Percentiles rank a stretch among this genome's conserved stretches.
These are phyloP conservation scores for Kurtzmaniella cleridarum DNA, from an alignment of 805 yeast species.

Conservation along the genomic window DNA sequence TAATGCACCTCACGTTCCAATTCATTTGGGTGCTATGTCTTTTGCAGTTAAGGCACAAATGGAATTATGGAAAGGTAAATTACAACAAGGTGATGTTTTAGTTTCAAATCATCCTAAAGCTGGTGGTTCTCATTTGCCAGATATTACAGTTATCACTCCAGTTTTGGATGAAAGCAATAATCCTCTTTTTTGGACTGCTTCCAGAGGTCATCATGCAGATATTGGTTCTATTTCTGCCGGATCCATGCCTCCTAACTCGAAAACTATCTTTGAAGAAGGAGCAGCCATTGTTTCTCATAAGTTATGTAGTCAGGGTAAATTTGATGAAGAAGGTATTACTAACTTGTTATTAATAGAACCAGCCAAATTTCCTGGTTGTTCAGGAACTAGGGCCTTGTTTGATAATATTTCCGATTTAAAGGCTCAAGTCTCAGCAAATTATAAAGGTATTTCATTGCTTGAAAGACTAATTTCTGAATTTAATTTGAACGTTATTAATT, in stretches of 20 bases:
- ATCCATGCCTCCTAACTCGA: constrained; percentile 91
- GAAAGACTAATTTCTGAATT: constrained; percentile 57
- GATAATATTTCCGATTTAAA: constrained; percentile 69
- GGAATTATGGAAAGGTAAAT: constrained; percentile 34
- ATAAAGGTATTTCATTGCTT: constrained; percentile 71
- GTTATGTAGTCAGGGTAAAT: constrained; percentile 60
- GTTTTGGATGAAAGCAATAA: constrained; percentile 50
- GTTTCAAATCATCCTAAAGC: constrained; percentile 40
- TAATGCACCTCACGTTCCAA: constrained; percentile 43
- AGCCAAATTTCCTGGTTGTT: constrained; percentile 76
- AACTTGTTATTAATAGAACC: constrained; percentile 66
- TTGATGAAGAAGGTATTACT: constrained; percentile 68
- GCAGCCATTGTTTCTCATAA: constrained; percentile 79
- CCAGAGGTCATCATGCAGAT: constrained; percentile 95
- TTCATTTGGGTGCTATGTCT: constrained; percentile 45
- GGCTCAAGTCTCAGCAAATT: constrained; percentile 74
- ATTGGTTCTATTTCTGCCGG: constrained; percentile 92
- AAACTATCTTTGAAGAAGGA: constrained; percentile 82
- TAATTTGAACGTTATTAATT: constrained; percentile 35
- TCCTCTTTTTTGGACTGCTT: constrained; percentile 82
- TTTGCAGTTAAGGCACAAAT: constrained; percentile 36
- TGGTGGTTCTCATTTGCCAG: constrained; percentile 40
- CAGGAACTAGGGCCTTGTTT: constrained; percentile 78
- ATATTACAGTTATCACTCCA: constrained; percentile 87
- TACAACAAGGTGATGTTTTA: constrained; percentile 37